Evolutionary conservation across 768 basidiomycete genomes (phyloP), one percentile per base, ranked within the genome.

Genomic region (Suillus subluteus): DNA sequence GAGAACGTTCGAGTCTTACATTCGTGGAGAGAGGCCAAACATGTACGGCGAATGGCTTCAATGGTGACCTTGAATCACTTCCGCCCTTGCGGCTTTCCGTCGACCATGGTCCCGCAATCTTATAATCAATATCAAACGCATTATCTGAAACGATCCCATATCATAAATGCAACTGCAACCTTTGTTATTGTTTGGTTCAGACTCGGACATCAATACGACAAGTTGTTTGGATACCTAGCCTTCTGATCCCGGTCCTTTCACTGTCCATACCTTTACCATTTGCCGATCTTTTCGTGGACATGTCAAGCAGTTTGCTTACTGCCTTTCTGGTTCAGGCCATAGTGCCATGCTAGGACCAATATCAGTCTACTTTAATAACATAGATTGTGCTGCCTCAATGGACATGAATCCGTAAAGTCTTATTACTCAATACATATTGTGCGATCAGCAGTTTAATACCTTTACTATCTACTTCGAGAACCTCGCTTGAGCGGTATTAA

Each of bases 1-100:
- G 81, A 85, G 98, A 74, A 95, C 94, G 52, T 98, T 98, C 74
- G 98, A 99, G 80, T 85, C 90, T 26, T 99, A 93, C 78, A 75
- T 99, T 68, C 88, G 97, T 52, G 94, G 91, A 18, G 97, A 99
- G 79, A 80, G 84, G 68, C 95, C 97, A 12, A 98, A 96, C 76
- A 92, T 96, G 92, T 98, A 98, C 73, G 96, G 96, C 40, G 96
- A 98, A 75, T 87, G 84, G 85, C 73, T 88, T 62, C 76, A 80
- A 68, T 89, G 87, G 87, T 80, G 66, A 77, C 52, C 18, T 43
- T 56, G 35, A 62, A 74, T 55, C 66, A 48, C 48, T 54, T 18
- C 63, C 63, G 56, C 43, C 37, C 52, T 58, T 18, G 52, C 68
- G 58, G 35, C 21, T 21, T 66, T 66, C 64, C 65, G 64, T 67